Evolutionary conservation across 192 early-diverging fungal species (phyloP).

Genomic region (Backusella psychrophila): DNA sequence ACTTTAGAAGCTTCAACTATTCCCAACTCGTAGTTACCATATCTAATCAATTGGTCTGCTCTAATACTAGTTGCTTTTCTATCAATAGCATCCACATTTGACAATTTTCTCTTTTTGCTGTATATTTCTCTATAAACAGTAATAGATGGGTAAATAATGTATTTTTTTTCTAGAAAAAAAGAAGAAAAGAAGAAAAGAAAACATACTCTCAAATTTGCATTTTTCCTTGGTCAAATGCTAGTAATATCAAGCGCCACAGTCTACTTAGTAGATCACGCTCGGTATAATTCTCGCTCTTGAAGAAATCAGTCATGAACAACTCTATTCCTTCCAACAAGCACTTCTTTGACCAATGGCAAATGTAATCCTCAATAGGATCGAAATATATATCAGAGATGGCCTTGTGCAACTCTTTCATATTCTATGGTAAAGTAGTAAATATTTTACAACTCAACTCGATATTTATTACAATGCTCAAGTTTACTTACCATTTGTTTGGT

Average conservation of each 20-base stretch:
- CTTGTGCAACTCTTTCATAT: neutral
- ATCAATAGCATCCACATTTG: neutral
- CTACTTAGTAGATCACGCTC: neutral
- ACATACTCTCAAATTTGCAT: neutral
- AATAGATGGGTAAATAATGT: neutral
- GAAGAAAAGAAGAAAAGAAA: neutral
- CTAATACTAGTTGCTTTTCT: neutral
- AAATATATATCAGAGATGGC: neutral
- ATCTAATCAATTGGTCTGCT: neutral
- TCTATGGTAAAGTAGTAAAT: neutral
- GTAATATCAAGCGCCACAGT: neutral
- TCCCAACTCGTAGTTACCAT: neutral
- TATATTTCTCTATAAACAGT: neutral
- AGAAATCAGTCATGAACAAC: neutral
- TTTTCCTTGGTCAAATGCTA: neutral
- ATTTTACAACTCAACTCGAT: neutral
- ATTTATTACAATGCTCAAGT: neutral
- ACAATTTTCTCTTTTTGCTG: neutral
- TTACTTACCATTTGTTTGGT: no score
- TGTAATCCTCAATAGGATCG: neutral
- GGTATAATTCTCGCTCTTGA: neutral
- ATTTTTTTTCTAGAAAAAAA: no score
- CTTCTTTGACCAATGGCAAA: neutral
- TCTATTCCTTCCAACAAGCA: neutral
- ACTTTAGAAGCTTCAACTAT: neutral